Conservation (phyloP, 2,329 filamentous ascomycete genomes). For the Fusarium pseudograminearum region DNA sequence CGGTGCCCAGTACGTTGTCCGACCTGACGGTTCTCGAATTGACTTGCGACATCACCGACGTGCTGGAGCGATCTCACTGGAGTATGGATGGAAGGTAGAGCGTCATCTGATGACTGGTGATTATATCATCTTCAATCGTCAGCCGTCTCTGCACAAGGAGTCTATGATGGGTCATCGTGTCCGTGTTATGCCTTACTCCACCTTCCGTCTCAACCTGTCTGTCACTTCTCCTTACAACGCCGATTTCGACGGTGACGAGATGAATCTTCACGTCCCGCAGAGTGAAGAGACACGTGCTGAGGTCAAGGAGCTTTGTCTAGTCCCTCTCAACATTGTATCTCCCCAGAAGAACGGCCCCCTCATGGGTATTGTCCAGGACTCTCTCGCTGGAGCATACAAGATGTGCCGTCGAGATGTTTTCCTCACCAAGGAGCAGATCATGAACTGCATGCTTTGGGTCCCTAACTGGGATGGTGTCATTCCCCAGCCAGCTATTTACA, state of each 20-base stretch:
- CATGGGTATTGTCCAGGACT: conserved; percentile 99
- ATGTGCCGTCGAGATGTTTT: conserved; percentile 94
- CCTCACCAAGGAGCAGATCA: conserved; percentile 88
- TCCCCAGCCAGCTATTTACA: conserved; percentile 91
- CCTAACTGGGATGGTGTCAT: conserved; percentile 97
- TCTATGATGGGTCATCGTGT: conserved; percentile 99
- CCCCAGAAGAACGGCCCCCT: conserved; percentile 95
- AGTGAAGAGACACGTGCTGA: conserved; percentile 97
- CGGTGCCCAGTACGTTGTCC: conserved; percentile 95
- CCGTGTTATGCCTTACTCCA: conserved; percentile 98
- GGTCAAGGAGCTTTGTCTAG: conserved; percentile 93
- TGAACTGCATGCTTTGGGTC: conserved; percentile 98
- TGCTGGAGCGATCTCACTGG: conserved; percentile 84
- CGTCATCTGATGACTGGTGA: conserved; percentile 96
- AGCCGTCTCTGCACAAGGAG: conserved; percentile 98
- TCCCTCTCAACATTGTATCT: conserved; percentile 98
- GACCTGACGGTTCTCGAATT: conserved; percentile 92
- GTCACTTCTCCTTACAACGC: conserved; percentile 99
- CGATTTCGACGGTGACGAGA: conserved; percentile 99
- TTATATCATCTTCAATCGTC: conserved; percentile 99
- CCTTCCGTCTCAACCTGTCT: conserved; percentile 95
- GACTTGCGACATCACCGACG: conserved; percentile 94
- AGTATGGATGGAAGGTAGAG: conserved; percentile 99
- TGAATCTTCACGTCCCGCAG: conserved; percentile 99
- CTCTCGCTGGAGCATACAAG: conserved; percentile 96